A percentile compares a stretch with the other conserved stretches of the same genome.
These are phyloP conservation scores for Penicillium daleae DNA, from an alignment of 495 filamentous ascomycete species.

Conservation along the genomic window DNA sequence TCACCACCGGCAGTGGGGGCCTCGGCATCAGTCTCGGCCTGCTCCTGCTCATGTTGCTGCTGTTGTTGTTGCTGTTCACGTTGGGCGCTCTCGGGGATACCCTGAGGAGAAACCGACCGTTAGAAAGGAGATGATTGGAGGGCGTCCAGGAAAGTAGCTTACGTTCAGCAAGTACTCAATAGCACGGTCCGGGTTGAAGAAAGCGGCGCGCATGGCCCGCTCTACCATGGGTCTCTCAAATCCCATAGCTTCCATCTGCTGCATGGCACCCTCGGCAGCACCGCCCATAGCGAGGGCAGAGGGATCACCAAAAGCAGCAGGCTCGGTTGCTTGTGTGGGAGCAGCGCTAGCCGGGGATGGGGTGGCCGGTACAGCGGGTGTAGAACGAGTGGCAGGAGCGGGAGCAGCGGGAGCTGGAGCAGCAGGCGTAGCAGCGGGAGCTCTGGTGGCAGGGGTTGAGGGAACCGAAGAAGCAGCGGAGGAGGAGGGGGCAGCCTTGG, in stretches of 20 bases:
- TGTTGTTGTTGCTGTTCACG: conserved; percentile 64
- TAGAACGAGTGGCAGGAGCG: conserved; percentile 57
- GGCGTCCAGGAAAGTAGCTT: conserved; percentile 36
- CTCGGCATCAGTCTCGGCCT: conserved; percentile 32
- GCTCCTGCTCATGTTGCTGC: conserved; percentile 26
- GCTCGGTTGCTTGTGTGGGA: conserved; percentile 41
- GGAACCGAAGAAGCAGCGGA: conserved; percentile 58
- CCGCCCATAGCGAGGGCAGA: conserved; percentile 83
- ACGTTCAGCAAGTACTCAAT: conserved; percentile 94
- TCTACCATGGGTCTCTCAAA: conserved; percentile 86
- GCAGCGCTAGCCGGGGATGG: conserved; percentile 70
- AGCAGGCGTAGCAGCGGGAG: conserved; percentile 52
- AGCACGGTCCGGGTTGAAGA: conserved; percentile 94
- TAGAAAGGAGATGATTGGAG: not conserved
- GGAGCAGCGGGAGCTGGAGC: conserved; percentile 69
- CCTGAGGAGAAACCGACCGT: conserved; percentile 53
- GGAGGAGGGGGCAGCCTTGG: conserved; percentile 67
- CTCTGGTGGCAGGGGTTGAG: conserved; percentile 57
- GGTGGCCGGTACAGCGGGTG: conserved; percentile 61
- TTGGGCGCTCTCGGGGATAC: conserved; percentile 83
- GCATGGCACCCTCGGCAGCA: conserved; percentile 80
- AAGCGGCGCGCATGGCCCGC: conserved; percentile 92
- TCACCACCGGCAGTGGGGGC: conserved; percentile 55
- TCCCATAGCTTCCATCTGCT: conserved; percentile 97
- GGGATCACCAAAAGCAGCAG: conserved; percentile 67